Base-by-base conservation (phyloP, 2,329 filamentous ascomycete genomes). In the Aspergillus fructus region DNA sequence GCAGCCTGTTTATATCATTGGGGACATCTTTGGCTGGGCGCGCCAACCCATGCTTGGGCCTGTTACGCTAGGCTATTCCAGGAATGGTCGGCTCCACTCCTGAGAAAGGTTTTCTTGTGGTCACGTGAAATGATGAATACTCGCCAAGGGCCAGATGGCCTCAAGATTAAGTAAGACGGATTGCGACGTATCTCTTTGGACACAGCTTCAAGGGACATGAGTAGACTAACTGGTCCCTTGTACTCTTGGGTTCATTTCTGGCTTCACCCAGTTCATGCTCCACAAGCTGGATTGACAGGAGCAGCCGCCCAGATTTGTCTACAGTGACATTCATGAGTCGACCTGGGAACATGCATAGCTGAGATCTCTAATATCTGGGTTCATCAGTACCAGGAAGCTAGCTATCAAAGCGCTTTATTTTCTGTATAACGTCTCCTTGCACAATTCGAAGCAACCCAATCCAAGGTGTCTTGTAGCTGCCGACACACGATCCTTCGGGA, bases 1-100 rank as follows among this genome's bases (percentile, higher is more conserved):
- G 74, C 71, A 71, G 72, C 68, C 70, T 74, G 74, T 77, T 77
- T 77, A 77, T 77, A 77, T 76, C 74, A 77, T 76, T 74, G 73
- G 73, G 72, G 71, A 66, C 65, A 64, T 68, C 66, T 69, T 70
- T 64, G 56, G 66, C 63, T 68, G 68, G 68, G 66, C 74, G 74
- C 73, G 73, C 69, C 68, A 68, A 68, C 66, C 73, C 71, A 74
- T 75, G 73, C 71, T 74, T 72, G 67, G 70, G 63, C 66, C 64
- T 62, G 64, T n/a, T 24, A 48, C 64, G 54, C 73, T 75, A 75
- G 65, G 5, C 5, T 64, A 53, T 11, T 52, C 65, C 2, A 3
- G 66, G 70, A 15, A 49, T 75, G 71, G 73, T 27, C 48, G 58
- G 53, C 58, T 56, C 63, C 63, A 61, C 60, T 55, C 7, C 46